phyloP scores from a whole-genome alignment of 371 early-diverging fungal genomes.

The Mucor lusitanicus region DNA sequence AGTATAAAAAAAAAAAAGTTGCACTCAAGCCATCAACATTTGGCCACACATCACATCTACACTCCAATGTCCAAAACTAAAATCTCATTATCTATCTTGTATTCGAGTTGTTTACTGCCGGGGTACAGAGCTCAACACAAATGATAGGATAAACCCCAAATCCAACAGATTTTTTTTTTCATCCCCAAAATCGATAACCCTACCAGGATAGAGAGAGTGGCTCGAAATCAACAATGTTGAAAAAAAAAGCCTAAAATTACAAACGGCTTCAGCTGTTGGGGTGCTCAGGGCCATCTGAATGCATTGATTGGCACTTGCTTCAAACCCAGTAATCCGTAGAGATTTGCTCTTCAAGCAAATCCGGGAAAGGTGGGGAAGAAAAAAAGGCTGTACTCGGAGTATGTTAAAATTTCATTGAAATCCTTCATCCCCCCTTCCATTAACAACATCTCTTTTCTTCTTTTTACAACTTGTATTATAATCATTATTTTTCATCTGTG shows the following conservation, averaged over 20 bases:
- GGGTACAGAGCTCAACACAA: conserved; percentile 3
- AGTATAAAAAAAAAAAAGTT: not conserved
- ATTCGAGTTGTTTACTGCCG: not conserved
- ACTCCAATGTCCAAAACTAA: too few relatives aligned
- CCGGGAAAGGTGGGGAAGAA: conserved; percentile 20
- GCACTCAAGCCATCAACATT: not conserved
- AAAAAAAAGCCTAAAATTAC: conserved; percentile 4
- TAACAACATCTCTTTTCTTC: not conserved
- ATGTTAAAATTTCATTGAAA: not conserved
- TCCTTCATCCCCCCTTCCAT: conserved; percentile 3
- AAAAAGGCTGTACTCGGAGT: conserved; percentile 10
- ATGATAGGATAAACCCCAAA: not conserved
- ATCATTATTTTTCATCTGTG: conserved; percentile 9
- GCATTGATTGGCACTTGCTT: conserved; percentile 21
- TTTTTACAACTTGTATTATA: conserved; percentile 1
- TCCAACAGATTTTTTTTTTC: conserved; percentile 4
- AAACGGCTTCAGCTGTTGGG: conserved; percentile 20
- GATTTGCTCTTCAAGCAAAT: not conserved
- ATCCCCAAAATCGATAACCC: conserved; percentile 10
- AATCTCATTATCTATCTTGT: not conserved
- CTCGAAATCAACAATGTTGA: not conserved
- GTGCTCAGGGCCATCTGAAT: not conserved
- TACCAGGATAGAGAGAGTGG: not conserved
- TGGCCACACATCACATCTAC: not conserved
- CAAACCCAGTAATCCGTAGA: conserved; percentile 5